Percentiles rank a stretch among this genome's conserved stretches.
Conservation (phyloP, 805 yeast species). For the Deakozyma indianensis region DNA sequence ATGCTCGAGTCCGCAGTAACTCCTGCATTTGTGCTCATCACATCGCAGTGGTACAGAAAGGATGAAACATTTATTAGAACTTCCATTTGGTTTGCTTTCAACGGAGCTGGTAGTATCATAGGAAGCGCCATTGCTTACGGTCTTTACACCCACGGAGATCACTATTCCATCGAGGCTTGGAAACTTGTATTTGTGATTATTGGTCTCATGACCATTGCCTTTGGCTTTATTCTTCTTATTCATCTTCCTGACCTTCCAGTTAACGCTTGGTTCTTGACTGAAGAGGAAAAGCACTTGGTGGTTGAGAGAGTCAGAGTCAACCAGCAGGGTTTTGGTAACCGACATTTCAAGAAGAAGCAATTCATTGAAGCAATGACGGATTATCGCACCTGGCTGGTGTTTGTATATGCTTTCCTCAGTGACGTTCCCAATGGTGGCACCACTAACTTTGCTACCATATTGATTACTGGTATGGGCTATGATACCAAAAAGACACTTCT, state of each 20-base stretch:
- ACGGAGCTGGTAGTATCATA: constrained; percentile 30
- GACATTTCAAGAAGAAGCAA: constrained; percentile 38
- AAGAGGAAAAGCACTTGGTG: constrained; percentile 31
- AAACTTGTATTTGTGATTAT: constrained; percentile 39
- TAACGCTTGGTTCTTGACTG: constrained; percentile 31
- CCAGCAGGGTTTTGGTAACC: constrained; percentile 45
- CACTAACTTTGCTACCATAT: constrained; percentile 32
- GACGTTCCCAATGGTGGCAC: constrained; percentile 42
- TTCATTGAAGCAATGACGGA: constrained; percentile 37
- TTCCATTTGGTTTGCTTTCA: constrained; percentile 28
- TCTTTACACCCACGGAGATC: constrained; percentile 19
- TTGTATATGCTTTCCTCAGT: constrained; percentile 25
- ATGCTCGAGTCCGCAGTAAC: constrained; percentile 37
- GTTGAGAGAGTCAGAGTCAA: constrained; percentile 39
- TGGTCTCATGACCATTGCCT: constrained; percentile 38
- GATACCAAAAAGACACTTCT: constrained; percentile 21
- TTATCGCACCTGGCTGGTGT: constrained; percentile 33
- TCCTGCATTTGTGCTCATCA: constrained; percentile 42
- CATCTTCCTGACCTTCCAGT: constrained; percentile 39
- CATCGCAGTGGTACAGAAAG: constrained; percentile 42
- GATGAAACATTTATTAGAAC: constrained; percentile 31
- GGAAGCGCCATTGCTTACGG: constrained; percentile 39
- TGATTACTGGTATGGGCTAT: constrained; percentile 9
- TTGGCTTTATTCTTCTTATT: constrained; percentile 15
- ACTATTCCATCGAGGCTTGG: constrained; percentile 29